These are phyloP conservation scores for Osmanthus fragrans DNA, from an alignment of 257 asterid genomes.

Conservation along the genomic window DNA sequence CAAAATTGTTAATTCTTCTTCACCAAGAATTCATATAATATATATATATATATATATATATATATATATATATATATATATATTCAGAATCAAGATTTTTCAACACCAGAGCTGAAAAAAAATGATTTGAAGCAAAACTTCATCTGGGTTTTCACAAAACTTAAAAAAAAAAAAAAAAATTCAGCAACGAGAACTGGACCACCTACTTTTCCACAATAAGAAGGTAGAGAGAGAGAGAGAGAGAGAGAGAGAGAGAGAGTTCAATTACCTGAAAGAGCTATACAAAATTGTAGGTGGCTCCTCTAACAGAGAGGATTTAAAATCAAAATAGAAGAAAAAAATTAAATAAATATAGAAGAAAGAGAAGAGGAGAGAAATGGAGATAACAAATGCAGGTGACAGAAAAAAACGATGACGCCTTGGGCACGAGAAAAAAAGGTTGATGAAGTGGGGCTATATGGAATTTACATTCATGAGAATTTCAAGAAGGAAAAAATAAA, in stretches of 20 bases:
- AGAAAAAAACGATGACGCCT: conserved; percentile 40
- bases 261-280: conserved; percentile 55
- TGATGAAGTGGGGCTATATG: conserved; percentile 13
- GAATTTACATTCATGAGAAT: conserved; percentile 38
- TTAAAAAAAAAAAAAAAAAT: background rate
- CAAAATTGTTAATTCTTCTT: background rate
- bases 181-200: background rate
- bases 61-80: too few relatives aligned
- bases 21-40: background rate
- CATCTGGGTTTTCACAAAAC: conserved; percentile 11
- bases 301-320: conserved; percentile 24
- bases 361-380: background rate
- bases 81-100: conserved; percentile 3
- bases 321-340: background rate
- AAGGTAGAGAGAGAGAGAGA: background rate
- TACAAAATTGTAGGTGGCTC: conserved; percentile 39
- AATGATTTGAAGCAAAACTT: background rate
- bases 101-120: background rate
- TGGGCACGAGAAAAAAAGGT: conserved; percentile 55
- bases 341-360: background rate
- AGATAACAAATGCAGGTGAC: conserved; percentile 14
- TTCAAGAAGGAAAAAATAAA: background rate
- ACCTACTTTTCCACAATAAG: conserved; percentile 17
- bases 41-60: too few relatives aligned
- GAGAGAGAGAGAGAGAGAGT: background rate